Evolutionary conservation across 176 grass and related monocot genomes (phyloP), one percentile per base, ranked within the genome.

Genomic region (Tillandsia fasciculata): DNA sequence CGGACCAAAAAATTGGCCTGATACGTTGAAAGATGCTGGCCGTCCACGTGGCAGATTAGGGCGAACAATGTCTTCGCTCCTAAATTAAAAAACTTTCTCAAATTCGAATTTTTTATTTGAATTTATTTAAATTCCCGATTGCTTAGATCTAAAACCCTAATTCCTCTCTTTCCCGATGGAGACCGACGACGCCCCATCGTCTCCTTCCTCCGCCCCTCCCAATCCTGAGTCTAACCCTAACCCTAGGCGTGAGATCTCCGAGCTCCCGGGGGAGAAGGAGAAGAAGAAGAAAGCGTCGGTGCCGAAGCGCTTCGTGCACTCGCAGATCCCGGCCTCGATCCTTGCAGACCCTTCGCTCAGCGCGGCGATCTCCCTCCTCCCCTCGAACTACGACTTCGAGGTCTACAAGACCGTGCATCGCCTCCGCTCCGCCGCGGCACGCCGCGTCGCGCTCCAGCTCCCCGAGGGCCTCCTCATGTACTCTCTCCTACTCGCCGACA

Each of bases 381-480:
- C 86, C 1, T 74, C 82, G 11, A 79, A 75, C 27, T 90, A 97
- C 79, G 79, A 90, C 83, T 92, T 92, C 77, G 89, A 97, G 86
- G 70, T 97, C 52, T 86, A 75, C 68, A 97, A 97, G 80, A 97
- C 93, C 6, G 81, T 88, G 12, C 93, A 97, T 75, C 89, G 93
- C 65, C 81, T 97, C 65, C 72, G 77, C 4, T 81, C 89, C 26
- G 71, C 86, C 2, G 72, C 58, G 11, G 73, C 93, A 13, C 79
- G 84, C 81, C 84, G 89, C 51, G 68, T 83, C 13, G 89, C 86
- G 49, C 93, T 92, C 2, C 89, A 97, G 70, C 84, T 97, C 9
- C 93, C 89, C 1, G 93, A 97, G 67, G 89, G 93, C n/a, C 86
- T 97, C 49, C 88, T 97, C 67, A 88, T 92, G 86, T 90, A 88